Conservation (phyloP, 129 eudicot genomes). For the Ambrosia artemisiifolia region DNA sequence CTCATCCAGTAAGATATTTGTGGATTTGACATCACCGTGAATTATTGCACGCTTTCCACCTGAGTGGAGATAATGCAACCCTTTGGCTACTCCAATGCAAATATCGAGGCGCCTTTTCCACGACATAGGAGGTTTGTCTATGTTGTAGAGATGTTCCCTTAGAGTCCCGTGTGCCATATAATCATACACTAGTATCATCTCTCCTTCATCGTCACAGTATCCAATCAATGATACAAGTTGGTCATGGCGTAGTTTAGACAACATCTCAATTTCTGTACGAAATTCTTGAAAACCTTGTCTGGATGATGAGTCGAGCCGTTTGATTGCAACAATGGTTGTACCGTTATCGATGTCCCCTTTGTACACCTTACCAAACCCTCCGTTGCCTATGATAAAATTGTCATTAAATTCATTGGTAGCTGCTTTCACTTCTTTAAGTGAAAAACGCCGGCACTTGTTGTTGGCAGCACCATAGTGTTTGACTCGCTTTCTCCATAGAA, state of each 20-base stretch:
- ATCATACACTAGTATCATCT: constrained; percentile 63
- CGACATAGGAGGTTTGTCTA: constrained; percentile 28
- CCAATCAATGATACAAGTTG: constrained; percentile 61
- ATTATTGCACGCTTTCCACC: constrained; percentile 47
- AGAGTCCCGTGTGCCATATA: constrained; percentile 58
- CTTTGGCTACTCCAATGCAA: constrained; percentile 52
- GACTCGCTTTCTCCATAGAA: background rate
- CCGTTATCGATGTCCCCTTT: constrained; percentile 43
- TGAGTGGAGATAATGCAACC: constrained; percentile 39
- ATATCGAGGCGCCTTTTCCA: constrained; percentile 49
- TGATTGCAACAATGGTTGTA: constrained; percentile 40
- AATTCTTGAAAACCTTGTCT: constrained; percentile 61
- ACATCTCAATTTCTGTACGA: constrained; percentile 51
- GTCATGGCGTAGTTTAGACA: constrained; percentile 55
- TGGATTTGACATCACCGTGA: constrained; percentile 56
- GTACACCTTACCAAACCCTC: constrained; percentile 68
- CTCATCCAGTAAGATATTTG: constrained; percentile 24
- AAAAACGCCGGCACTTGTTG: constrained; percentile 36
- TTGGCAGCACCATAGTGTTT: constrained; percentile 23
- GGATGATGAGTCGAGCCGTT: constrained; percentile 46
- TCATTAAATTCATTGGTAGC: constrained; percentile 47
- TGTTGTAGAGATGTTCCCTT: constrained; percentile 53
- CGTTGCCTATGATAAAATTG: constrained; percentile 36
- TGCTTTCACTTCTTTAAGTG: constrained; percentile 40
- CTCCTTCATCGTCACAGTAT: constrained; percentile 54